Base-by-base conservation (phyloP, 2,329 filamentous ascomycete species). In the Cercospora janseana region DNA sequence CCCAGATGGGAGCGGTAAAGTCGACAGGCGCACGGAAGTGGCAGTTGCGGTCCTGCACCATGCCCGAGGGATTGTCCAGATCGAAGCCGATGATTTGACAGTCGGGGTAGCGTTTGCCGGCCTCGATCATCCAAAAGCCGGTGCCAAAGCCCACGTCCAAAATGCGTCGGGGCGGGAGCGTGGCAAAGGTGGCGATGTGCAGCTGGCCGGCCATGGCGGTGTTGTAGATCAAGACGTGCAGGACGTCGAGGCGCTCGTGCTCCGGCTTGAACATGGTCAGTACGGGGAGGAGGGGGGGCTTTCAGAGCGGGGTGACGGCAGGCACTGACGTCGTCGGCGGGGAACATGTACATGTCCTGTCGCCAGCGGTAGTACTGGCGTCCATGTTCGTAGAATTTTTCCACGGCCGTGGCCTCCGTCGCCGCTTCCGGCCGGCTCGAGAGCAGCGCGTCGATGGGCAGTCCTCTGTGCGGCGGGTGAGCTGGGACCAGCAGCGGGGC, bases 71-170 rank as follows among this genome's bases (percentile, higher is more conserved):
- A 27, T 59, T 57, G 51, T 55, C 56, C 29, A 60, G 46, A 44
- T 66, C 64, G 21, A 63, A 54, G 6, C 59, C 63, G 37, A 60
- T 54, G 38, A 66, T 49, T 50, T 64, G 35, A 4, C 51, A 42
- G 7, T 51, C 24, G 4, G 60, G 51, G 46, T 62, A 72, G 81
- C 72, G 74, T 79, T 87, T 83, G 56, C 87, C 86, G 71, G 95
- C 86, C 59, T 92, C 86, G 61, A 94, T 87, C 31, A 86, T 82
- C 92, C 92, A 97, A 54, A 95, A 92, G 29, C 89, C 90, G 1
- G 89, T 95, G 15, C 91, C 92, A 56, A 86, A 91, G 32, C 90
- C 92, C 46, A 95, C 63, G 60, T 83, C 81, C 48, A 83, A 72
- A 54, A 83, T 78, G 53, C 78, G 75, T 50, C 72, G 71, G 48